phyloP scores from a whole-genome alignment of 257 asterid genomes.

The Plantago ovata region DNA sequence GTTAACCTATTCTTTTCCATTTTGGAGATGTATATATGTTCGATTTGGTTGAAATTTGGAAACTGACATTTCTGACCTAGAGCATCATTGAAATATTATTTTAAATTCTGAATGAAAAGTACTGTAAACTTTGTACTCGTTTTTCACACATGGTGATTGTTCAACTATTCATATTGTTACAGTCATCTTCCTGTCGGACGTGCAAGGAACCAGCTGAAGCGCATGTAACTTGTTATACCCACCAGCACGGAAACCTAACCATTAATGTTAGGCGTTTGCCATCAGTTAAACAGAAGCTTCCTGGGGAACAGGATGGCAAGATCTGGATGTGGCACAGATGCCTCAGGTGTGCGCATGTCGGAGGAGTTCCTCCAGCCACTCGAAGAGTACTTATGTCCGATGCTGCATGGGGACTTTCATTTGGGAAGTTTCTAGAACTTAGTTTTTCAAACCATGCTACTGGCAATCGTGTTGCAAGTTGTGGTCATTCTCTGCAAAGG shows the following conservation, averaged over 20 bases:
- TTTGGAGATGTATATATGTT: no score
- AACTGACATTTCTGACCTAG: no score
- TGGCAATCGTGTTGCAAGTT: slow-evolving; percentile 90
- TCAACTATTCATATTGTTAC: slow-evolving; percentile 25
- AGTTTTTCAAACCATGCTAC: slow-evolving; percentile 90
- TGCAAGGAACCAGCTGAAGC: slow-evolving; percentile 91
- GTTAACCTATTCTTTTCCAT: no score
- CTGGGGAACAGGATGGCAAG: slow-evolving; percentile 84
- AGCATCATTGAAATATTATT: no score
- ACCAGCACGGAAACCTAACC: slow-evolving; percentile 84
- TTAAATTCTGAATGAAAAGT: no score
- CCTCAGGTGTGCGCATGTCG: slow-evolving; percentile 58
- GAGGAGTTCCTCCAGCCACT: slow-evolving; percentile 87
- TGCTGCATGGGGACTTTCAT: slow-evolving; percentile 99
- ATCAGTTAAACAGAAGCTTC: slow-evolving; percentile 43
- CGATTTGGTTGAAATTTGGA: no score
- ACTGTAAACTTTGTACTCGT: not conserved
- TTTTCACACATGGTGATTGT: slow-evolving; percentile 5
- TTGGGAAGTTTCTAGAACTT: slow-evolving; percentile 95
- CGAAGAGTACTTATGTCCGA: slow-evolving; percentile 82
- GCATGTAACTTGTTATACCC: slow-evolving; percentile 81
- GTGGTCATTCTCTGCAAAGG: slow-evolving; percentile 96
- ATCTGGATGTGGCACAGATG: slow-evolving; percentile 99
- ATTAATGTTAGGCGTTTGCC: slow-evolving; percentile 62
- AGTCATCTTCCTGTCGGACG: slow-evolving; percentile 65